A percentile compares a stretch with the other conserved stretches of the same genome.
Conservation (phyloP, 768 basidiomycete species). For the Cystofilobasidium macerans region DNA sequence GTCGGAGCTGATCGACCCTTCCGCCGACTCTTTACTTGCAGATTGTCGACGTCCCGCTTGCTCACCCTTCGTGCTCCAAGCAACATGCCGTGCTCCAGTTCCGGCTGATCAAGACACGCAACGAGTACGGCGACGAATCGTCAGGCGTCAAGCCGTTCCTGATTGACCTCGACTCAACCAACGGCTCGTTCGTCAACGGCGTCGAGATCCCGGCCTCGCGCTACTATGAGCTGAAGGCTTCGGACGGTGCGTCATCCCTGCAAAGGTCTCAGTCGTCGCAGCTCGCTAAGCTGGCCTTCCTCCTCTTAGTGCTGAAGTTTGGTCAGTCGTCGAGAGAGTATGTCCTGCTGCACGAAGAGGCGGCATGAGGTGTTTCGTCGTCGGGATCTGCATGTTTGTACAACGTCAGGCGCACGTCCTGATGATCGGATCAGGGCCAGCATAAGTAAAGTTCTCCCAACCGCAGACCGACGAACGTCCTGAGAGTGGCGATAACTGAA, state of each 20-base stretch:
- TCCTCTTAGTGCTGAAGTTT: conserved; percentile 65
- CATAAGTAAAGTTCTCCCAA: no score
- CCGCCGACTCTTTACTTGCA: conserved; percentile 21
- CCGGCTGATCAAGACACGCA: conserved; percentile 75
- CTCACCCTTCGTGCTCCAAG: conserved; percentile 96
- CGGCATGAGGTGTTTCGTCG: no score
- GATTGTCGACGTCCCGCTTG: conserved; percentile 60
- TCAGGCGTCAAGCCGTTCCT: conserved; percentile 84
- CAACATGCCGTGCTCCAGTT: conserved; percentile 96
- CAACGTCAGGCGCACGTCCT: no score
- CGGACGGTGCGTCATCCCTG: conserved; percentile 53
- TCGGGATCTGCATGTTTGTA: no score
- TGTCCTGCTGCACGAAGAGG: conserved; percentile 72
- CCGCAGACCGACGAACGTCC: no score
- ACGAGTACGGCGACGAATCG: conserved; percentile 75
- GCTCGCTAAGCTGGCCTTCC: neutral
- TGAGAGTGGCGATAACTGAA: no score
- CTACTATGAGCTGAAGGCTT: conserved; percentile 68
- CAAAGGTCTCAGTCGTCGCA: neutral
- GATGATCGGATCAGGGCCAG: no score
- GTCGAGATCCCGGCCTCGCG: conserved; percentile 70
- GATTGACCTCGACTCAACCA: conserved; percentile 97
- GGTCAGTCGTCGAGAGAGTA: conserved; percentile 71
- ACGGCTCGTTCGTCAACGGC: conserved; percentile 84
- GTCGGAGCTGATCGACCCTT: neutral